phyloP scores from a whole-genome alignment of 2,329 filamentous ascomycete genomes.

The Phaeophleospora eucalypticola region DNA sequence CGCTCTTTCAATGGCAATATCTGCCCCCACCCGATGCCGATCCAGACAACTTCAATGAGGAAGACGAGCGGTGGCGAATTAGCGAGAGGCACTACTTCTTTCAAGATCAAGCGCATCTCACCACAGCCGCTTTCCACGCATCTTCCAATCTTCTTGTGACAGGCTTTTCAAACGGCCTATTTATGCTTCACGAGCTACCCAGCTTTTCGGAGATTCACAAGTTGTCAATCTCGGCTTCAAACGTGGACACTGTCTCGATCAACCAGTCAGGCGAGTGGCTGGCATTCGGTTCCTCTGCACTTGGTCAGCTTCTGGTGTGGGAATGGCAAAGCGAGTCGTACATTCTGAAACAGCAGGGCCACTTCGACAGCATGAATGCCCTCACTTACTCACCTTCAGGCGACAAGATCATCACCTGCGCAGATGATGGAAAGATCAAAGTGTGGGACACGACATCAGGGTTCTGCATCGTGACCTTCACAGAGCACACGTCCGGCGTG shows the following conservation, averaged over 20 bases:
- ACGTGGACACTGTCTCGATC: slow-evolving; percentile 90
- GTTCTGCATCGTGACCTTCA: slow-evolving; percentile 97
- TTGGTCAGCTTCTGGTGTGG: slow-evolving; percentile 96
- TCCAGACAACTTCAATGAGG: slow-evolving; percentile 52
- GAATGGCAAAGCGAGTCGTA: slow-evolving; percentile 99
- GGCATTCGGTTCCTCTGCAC: slow-evolving; percentile 90
- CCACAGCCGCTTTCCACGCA: slow-evolving; percentile 85
- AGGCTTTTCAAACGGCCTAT: slow-evolving; percentile 91
- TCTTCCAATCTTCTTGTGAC: slow-evolving; percentile 88
- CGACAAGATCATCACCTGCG: slow-evolving; percentile 84
- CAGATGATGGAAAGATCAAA: slow-evolving; percentile 97
- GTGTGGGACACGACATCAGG: slow-evolving; percentile 96
- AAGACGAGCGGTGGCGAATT: slow-evolving; percentile 82
- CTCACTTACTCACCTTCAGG: slow-evolving; percentile 92
- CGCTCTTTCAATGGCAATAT: slow-evolving; percentile 91
- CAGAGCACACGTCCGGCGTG: slow-evolving; percentile 90
- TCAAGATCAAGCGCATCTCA: slow-evolving; percentile 81
- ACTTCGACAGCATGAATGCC: slow-evolving; percentile 93
- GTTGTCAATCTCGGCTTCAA: slow-evolving; percentile 88
- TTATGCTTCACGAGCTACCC: slow-evolving; percentile 91
- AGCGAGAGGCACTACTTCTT: slow-evolving; percentile 90
- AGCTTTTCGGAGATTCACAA: slow-evolving; percentile 95
- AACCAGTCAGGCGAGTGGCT: slow-evolving; percentile 96
- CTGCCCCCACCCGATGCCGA: slow-evolving; percentile 52
- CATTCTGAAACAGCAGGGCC: slow-evolving; percentile 95